These are phyloP conservation scores for Colletotrichum musicola DNA, from an alignment of 2,329 filamentous ascomycete species.

Conservation along the genomic window DNA sequence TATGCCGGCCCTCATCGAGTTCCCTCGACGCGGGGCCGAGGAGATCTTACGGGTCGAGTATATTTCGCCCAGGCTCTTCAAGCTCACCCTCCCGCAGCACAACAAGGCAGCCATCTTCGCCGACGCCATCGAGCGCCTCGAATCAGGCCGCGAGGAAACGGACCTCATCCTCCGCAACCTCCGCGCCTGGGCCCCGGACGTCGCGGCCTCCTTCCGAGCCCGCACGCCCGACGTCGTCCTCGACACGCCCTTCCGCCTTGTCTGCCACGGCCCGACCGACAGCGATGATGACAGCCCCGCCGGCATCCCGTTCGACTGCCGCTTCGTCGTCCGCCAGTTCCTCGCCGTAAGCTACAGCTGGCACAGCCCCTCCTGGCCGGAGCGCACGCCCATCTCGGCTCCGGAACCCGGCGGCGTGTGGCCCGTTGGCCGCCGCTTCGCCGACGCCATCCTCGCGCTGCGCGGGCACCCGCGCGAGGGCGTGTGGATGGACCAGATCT, in stretches of 20 bases:
- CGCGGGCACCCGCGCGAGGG: constrained; percentile 13
- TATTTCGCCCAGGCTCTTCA: not conserved
- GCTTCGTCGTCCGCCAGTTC: constrained; percentile 2
- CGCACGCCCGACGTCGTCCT: constrained; percentile 7
- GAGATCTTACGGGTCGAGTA: not conserved
- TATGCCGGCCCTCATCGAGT: no score
- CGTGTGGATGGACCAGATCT: constrained; percentile 55
- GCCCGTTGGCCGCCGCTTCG: constrained; percentile 19
- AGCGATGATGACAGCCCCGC: no score
- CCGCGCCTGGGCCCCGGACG: not conserved
- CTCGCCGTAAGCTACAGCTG: constrained; percentile 28
- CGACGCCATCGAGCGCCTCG: not conserved
- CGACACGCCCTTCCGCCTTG: constrained; percentile 19
- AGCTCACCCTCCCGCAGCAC: not conserved
- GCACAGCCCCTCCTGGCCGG: constrained; percentile 17
- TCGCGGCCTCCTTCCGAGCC: constrained; percentile 35
- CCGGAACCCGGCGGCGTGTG: constrained; percentile 11
- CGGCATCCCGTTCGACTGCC: not conserved
- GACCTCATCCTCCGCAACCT: not conserved
- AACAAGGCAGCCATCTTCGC: not conserved
- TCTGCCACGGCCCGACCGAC: not conserved
- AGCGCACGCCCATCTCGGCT: not conserved
- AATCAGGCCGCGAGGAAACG: not conserved
- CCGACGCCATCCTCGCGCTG: constrained; percentile 1
- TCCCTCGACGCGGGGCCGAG: not conserved